A percentile compares a stretch with the other conserved stretches of the same genome.
Evolutionary conservation across 345 rosid species (phyloP).

Genomic region (Pelargonium nanum): DNA sequence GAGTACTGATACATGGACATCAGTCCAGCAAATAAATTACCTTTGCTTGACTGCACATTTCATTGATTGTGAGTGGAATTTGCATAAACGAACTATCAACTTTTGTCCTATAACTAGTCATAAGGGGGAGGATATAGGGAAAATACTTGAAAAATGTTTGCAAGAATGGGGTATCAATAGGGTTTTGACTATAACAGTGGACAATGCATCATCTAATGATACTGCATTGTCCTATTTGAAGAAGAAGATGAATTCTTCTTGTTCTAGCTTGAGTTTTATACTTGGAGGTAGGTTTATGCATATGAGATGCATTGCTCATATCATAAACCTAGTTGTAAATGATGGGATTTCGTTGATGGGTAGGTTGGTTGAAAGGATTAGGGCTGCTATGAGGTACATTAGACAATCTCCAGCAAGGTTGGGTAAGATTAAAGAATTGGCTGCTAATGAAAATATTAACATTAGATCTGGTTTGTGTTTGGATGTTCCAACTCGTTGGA

Average conservation of each 20-base stretch:
- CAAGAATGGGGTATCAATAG: background rate
- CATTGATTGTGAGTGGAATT: conserved; percentile 1
- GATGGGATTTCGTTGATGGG: background rate
- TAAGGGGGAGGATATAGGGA: background rate
- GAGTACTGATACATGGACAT: background rate
- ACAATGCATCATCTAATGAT: background rate
- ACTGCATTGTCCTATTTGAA: background rate
- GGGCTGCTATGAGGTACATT: too few species aligned
- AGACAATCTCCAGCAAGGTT: too few species aligned
- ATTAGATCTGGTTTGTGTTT: too few species aligned
- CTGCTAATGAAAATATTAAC: too few species aligned
- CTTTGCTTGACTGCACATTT: conserved; percentile 4
- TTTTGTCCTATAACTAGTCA: background rate
- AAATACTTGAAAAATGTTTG: background rate
- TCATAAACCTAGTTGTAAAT: background rate
- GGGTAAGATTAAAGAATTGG: too few species aligned
- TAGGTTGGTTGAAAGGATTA: too few species aligned
- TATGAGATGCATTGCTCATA: background rate
- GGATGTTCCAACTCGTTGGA: too few species aligned
- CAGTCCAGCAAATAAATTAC: background rate
- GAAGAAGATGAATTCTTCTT: background rate
- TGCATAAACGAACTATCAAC: background rate
- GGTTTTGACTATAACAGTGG: background rate
- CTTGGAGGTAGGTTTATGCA: background rate
- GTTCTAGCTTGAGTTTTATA: background rate